These are phyloP conservation scores for Straminergon stramineum DNA, from an alignment of 225 moss, liverwort and hornwort genomes.

Conservation along the genomic window DNA sequence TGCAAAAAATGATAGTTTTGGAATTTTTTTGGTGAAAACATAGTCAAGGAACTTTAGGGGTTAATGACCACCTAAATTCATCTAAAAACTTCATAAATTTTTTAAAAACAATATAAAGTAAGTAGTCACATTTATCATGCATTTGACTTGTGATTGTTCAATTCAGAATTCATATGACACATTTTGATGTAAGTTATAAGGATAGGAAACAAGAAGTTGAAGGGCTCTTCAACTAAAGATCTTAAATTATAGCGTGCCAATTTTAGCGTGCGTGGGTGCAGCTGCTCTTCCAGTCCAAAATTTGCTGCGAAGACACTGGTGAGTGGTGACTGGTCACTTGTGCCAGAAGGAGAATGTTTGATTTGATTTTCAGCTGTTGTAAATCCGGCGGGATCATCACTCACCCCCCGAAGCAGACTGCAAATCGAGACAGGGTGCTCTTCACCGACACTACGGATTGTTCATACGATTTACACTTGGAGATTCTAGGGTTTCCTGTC, in stretches of 20 bases:
- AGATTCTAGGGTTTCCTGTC: constrained; percentile 1
- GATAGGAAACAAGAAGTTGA: background rate
- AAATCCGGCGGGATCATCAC: background rate
- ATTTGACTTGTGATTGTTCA: background rate
- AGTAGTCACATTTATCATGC: background rate
- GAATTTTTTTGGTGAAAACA: too few relatives aligned
- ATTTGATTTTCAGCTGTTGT: background rate
- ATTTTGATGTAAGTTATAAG: too few relatives aligned
- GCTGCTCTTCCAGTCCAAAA: background rate
- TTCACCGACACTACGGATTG: background rate
- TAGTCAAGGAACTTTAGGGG: too few relatives aligned
- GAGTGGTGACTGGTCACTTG: background rate
- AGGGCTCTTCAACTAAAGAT: background rate
- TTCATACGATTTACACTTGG: background rate
- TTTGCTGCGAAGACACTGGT: background rate
- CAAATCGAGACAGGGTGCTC: background rate
- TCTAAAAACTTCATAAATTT: fast-evolving
- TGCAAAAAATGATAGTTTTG: too few relatives aligned
- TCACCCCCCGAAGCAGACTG: background rate
- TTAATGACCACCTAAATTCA: background rate
- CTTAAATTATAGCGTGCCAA: background rate
- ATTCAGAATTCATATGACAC: too few relatives aligned
- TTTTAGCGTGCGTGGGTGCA: background rate
- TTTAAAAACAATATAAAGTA: background rate
- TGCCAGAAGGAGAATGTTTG: background rate